These are phyloP conservation scores for Kalaharituber pfeilii DNA, from an alignment of 2,329 filamentous ascomycete species.

Conservation along the genomic window DNA sequence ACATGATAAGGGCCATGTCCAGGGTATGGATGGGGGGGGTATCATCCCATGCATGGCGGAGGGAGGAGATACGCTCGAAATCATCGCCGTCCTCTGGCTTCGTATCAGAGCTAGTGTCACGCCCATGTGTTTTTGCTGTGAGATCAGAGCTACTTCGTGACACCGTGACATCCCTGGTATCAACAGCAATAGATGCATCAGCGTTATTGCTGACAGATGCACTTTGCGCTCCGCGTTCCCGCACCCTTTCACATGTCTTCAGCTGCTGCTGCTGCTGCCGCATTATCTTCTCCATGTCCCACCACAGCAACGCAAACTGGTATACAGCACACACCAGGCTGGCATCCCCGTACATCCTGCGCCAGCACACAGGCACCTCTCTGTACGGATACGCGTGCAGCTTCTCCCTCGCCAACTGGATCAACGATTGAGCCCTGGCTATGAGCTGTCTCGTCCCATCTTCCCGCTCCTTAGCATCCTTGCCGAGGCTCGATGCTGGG, in stretches of 20 bases:
- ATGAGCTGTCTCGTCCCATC: slow-evolving; percentile 27
- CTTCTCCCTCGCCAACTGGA: slow-evolving; percentile 40
- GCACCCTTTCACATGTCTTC: background rate
- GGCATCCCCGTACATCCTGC: slow-evolving; percentile 53
- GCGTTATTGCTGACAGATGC: too few species aligned
- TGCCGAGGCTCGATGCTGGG: background rate
- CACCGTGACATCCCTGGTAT: background rate
- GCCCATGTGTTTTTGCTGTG: background rate
- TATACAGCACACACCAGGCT: slow-evolving; percentile 42
- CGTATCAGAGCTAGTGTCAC: background rate
- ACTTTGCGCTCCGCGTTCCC: background rate
- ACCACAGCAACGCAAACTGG: background rate
- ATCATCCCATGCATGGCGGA: slow-evolving; percentile 3
- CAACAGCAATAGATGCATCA: background rate
- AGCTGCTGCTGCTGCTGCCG: background rate
- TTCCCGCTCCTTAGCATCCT: background rate
- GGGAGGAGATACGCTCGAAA: too few species aligned
- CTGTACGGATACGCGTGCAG: slow-evolving; percentile 54
- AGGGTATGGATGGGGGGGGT: slow-evolving; percentile 42
- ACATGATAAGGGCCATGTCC: slow-evolving; percentile 60
- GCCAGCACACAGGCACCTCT: slow-evolving; percentile 50
- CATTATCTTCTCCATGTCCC: too few species aligned
- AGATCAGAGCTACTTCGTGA: background rate
- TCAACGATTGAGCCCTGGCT: slow-evolving; percentile 20
- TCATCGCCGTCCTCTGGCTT: background rate